Evolutionary conservation across 306 rosid genomes (phyloP).

Genomic region (Rosa chinensis): DNA sequence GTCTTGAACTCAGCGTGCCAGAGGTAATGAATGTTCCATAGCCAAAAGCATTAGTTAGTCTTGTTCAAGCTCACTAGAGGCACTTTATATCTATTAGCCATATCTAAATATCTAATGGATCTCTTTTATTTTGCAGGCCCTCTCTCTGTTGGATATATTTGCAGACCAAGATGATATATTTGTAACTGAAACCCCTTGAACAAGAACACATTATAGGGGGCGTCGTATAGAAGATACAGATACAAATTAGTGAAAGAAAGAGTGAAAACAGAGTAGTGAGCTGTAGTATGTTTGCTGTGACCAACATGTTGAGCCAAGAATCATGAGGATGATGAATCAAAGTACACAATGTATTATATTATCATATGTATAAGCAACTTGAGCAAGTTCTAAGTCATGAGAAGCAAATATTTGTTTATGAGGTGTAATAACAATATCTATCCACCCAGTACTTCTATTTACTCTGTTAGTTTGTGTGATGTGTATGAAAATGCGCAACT

Average conservation of each 20-base stretch:
- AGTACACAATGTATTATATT: not conserved
- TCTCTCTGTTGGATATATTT: slow-evolving; percentile 82
- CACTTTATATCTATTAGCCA: not conserved
- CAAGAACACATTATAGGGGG: not conserved
- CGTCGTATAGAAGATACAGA: slow-evolving; percentile 8
- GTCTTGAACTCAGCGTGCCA: slow-evolving; percentile 73
- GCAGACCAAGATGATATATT: slow-evolving; percentile 50
- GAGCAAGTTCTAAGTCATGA: not conserved
- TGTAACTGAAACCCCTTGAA: slow-evolving; percentile 26
- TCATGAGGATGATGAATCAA: slow-evolving; percentile 8
- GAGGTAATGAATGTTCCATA: slow-evolving; percentile 48
- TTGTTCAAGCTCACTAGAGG: not conserved
- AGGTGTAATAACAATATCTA: slow-evolving; percentile 1
- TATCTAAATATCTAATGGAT: not conserved
- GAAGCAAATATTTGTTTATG: slow-evolving; percentile 10
- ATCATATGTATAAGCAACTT: slow-evolving; percentile 1
- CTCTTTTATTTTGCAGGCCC: slow-evolving; percentile 51
- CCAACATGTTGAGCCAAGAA: not conserved
- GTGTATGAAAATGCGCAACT: not conserved
- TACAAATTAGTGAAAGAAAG: slow-evolving; percentile 21
- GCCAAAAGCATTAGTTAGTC: not conserved
- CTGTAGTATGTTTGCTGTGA: slow-evolving; percentile 5
- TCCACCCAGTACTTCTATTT: not conserved
- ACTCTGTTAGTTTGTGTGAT: not conserved
- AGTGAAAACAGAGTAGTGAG: not conserved